These are phyloP conservation scores for Boletus rubroflammeus DNA, from an alignment of 768 basidiomycete genomes.

Conservation along the genomic window DNA sequence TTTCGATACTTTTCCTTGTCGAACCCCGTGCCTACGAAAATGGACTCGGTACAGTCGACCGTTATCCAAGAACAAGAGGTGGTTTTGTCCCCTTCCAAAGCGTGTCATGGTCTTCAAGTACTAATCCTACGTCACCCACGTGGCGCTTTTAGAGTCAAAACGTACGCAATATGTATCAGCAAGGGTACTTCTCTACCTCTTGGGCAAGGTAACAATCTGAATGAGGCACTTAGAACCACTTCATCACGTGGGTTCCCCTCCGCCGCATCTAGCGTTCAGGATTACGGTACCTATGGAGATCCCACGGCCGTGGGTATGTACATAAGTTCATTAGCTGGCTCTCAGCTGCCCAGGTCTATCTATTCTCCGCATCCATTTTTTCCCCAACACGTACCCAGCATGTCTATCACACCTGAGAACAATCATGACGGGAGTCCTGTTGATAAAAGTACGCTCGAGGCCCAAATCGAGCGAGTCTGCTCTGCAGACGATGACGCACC, in stretches of 20 bases:
- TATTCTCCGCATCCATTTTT: too few relatives aligned
- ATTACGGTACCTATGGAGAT: too few relatives aligned
- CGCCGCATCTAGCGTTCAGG: background rate
- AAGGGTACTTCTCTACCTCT: background rate
- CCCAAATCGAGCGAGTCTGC: background rate
- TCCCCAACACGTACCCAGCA: background rate
- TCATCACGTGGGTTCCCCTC: too few relatives aligned
- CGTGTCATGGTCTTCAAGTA: background rate
- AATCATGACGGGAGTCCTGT: background rate
- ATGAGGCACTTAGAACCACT: too few relatives aligned
- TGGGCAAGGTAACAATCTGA: background rate
- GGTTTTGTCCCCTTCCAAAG: too few relatives aligned
- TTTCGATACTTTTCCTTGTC: background rate
- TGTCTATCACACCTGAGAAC: background rate
- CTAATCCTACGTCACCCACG: background rate
- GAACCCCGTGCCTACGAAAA: too few relatives aligned
- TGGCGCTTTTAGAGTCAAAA: background rate
- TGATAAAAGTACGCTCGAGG: background rate
- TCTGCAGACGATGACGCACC: background rate
- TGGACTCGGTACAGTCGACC: background rate
- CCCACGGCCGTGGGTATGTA: background rate
- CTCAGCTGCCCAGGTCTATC: background rate
- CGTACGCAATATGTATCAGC: too few relatives aligned
- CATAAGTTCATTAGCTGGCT: background rate
- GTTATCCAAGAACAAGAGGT: background rate